These are phyloP conservation scores for Coprinopsis cinerea DNA, from an alignment of 768 basidiomycete genomes.

Conservation along the genomic window DNA sequence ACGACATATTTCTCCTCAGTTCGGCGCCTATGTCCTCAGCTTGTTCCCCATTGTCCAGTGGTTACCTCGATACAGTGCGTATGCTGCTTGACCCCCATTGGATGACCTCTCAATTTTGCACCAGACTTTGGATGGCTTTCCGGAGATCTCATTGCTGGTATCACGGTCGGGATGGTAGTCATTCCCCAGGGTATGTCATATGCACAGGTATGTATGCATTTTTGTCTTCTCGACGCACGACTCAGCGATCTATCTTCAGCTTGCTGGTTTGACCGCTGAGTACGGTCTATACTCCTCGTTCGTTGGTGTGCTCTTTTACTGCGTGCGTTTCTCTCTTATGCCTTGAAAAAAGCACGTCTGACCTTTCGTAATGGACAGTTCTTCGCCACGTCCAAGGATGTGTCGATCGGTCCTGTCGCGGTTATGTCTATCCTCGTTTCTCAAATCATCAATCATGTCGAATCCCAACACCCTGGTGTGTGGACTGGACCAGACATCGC, in stretches of 20 bases:
- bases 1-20: slow-evolving; percentile 33
- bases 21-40: slow-evolving; percentile 54
- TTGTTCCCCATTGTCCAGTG: slow-evolving; percentile 85
- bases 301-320: slow-evolving; percentile 80
- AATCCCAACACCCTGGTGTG: slow-evolving; percentile 43
- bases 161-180: slow-evolving; percentile 93
- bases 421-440: slow-evolving; percentile 92
- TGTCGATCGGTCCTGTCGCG: slow-evolving; percentile 98
- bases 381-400: slow-evolving; percentile 97
- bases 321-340: slow-evolving; percentile 38
- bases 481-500: slow-evolving; percentile 76
- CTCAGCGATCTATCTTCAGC: slow-evolving; percentile 33
- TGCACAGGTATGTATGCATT: slow-evolving; percentile 45
- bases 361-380: slow-evolving; percentile 38
- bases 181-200: slow-evolving; percentile 95
- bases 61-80: slow-evolving; percentile 82
- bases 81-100: not conserved
- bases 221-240: not conserved
- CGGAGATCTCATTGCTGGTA: slow-evolving; percentile 83
- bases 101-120: slow-evolving; percentile 1
- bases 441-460: slow-evolving; percentile 69
- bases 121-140: slow-evolving; percentile 73
- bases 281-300: slow-evolving; percentile 95
- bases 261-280: slow-evolving; percentile 77
- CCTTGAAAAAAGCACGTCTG: not conserved